Conservation (phyloP, 164 flowering plant species). For the Tetrastigma voinierianum region DNA sequence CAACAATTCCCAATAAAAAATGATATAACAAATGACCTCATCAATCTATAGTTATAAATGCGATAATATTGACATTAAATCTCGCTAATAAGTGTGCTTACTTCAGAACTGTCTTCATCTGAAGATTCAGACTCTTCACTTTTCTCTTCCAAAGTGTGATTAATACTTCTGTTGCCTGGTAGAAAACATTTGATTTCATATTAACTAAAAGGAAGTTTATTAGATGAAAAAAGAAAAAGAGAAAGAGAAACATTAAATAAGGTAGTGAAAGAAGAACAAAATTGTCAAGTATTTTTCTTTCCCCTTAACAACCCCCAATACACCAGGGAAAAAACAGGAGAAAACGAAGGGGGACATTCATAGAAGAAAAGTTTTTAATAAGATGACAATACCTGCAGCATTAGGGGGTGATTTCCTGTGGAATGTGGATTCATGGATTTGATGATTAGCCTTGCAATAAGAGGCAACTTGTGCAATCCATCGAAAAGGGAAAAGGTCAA, state of each 20-base stretch:
- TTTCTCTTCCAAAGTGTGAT: constrained; percentile 20
- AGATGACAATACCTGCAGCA: no score
- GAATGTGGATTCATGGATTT: no score
- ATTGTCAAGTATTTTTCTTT: no score
- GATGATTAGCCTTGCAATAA: constrained; percentile 12
- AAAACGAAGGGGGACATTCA: no score
- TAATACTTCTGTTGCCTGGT: constrained; percentile 25
- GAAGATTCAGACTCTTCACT: constrained; percentile 38
- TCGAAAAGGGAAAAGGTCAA: constrained; percentile 57
- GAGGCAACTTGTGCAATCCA: constrained; percentile 34
- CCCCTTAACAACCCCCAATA: no score
- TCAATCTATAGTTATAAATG: neutral
- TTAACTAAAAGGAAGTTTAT: neutral
- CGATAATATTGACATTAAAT: neutral
- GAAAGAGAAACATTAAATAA: no score
- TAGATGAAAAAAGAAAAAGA: neutral
- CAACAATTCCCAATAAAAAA: neutral
- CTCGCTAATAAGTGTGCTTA: constrained; percentile 22
- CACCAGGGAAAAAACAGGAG: no score
- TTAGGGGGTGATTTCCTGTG: no score
- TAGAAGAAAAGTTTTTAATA: no score
- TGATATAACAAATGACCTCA: no score
- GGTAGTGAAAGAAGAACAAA: no score
- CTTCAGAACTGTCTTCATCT: constrained; percentile 53
- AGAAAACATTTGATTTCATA: neutral